A percentile compares a stretch with the other conserved stretches of the same genome.
These are phyloP conservation scores for Lichtheimia ramosa DNA, from an alignment of 371 early-diverging fungal species.

Conservation along the genomic window DNA sequence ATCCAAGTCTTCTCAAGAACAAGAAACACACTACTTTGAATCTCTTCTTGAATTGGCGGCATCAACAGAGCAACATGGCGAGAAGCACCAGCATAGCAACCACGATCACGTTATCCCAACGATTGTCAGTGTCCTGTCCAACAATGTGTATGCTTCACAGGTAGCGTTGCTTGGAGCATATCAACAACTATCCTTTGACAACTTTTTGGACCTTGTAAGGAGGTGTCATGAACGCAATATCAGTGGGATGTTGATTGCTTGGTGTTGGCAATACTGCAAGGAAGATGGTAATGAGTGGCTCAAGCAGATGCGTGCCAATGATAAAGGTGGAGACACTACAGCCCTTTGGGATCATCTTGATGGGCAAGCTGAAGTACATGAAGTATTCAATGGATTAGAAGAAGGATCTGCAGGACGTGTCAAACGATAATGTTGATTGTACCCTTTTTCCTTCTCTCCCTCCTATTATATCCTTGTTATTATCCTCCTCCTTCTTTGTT, in stretches of 20 bases:
- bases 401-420: constrained; percentile 10
- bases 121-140: constrained; percentile 7
- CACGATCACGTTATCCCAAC: constrained; percentile 20
- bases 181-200: neutral
- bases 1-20: neutral
- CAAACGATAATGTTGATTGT: constrained; percentile 1
- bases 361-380: constrained; percentile 17
- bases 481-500: neutral
- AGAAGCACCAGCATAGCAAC: neutral
- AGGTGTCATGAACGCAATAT: constrained; percentile 8
- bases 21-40: constrained; percentile 2
- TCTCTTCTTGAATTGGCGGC: constrained; percentile 2
- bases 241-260: constrained; percentile 13
- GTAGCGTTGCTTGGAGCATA: constrained; percentile 9
- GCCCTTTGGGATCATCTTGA: constrained; percentile 17
- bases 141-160: constrained; percentile 20
- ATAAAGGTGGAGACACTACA: too few relatives aligned
- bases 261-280: constrained; percentile 19
- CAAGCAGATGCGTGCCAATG: neutral
- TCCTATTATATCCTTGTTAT: neutral
- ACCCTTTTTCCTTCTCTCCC: neutral
- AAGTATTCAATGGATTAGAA: constrained; percentile 10
- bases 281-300: neutral
- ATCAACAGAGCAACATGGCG: neutral
- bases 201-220: constrained; percentile 10